Evolutionary conservation across 176 grass and related monocot genomes (phyloP).

Genomic region (Puccinellia tenuiflora): DNA sequence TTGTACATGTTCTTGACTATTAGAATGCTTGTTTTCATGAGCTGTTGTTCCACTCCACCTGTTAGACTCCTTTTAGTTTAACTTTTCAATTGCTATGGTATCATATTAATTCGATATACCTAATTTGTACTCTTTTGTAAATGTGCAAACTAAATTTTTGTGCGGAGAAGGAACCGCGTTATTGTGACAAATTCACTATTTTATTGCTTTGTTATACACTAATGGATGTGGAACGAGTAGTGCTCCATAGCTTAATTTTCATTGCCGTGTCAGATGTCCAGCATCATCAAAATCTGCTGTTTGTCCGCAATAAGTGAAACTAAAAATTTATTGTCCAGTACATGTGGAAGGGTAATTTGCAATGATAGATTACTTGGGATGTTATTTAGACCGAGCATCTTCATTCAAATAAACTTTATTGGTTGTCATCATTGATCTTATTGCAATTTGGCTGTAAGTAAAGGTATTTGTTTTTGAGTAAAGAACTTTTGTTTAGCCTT

Average conservation of each 20-base stretch:
- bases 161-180: neutral
- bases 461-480: neutral
- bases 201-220: neutral
- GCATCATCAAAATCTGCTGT: neutral
- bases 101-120: neutral
- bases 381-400: neutral
- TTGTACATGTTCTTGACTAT: neutral
- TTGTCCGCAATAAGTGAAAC: neutral
- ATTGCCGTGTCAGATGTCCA: neutral
- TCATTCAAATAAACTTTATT: neutral
- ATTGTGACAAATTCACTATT: neutral
- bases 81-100: neutral
- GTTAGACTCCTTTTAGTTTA: slow-evolving; percentile 3
- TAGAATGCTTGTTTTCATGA: neutral
- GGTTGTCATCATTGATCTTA: neutral
- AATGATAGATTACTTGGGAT: neutral
- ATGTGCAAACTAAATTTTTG: neutral
- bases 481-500: neutral
- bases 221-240: neutral
- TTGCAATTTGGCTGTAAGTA: neutral
- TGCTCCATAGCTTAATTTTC: neutral
- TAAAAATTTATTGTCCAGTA: neutral
- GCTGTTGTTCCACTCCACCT: neutral
- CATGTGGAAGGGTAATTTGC: neutral
- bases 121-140: neutral